phyloP scores from a whole-genome alignment of 2,329 filamentous ascomycete species.

The Cryphonectria japonica region DNA sequence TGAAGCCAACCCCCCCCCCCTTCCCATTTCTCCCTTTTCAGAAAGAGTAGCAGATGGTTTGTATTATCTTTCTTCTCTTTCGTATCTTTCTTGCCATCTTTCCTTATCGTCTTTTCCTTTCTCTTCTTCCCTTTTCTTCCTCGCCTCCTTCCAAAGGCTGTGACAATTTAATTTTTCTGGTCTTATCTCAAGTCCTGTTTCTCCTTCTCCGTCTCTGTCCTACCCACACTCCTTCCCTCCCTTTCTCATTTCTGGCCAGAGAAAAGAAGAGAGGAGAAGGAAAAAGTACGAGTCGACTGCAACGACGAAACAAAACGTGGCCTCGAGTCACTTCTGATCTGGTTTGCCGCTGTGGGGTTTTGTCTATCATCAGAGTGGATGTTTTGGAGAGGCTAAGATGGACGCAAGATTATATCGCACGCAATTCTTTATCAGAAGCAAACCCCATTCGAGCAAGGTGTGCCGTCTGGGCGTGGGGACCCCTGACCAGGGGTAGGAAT shows the following conservation, averaged over 20 bases:
- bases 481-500: conserved; percentile 2
- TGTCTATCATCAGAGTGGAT: not conserved
- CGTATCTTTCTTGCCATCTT: too few species aligned
- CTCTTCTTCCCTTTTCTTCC: not conserved
- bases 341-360: too few species aligned
- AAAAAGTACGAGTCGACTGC: not conserved
- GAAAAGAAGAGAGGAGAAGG: not conserved
- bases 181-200: not conserved
- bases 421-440: conserved; percentile 2
- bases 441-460: not conserved
- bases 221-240: not conserved
- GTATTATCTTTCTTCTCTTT: not conserved
- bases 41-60: not conserved
- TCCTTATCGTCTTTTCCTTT: not conserved
- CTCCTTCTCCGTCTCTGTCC: not conserved
- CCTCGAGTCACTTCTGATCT: not conserved
- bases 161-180: not conserved
- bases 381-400: not conserved
- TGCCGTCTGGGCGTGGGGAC: not conserved
- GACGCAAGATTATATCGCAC: not conserved
- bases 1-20: not conserved
- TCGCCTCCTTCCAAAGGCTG: not conserved
- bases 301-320: not conserved
- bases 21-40: not conserved
- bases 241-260: not conserved